These are phyloP conservation scores for Cyberlindnera nakhonratchasimensis DNA, from an alignment of 805 yeast species.

Conservation along the genomic window DNA sequence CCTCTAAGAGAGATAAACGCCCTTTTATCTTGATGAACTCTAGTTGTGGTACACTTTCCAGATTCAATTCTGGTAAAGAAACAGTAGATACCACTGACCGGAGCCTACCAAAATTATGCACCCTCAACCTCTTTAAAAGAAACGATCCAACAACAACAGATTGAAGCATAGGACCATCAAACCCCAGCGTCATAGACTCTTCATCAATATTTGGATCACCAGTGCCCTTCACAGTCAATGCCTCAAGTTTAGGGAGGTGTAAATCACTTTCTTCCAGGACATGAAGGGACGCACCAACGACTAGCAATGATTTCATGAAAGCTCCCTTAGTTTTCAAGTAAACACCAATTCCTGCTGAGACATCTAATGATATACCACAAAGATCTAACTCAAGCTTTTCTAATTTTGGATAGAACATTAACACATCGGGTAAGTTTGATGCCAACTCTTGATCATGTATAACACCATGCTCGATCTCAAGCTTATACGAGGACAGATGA, in stretches of 20 bases:
- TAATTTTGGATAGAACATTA: neutral
- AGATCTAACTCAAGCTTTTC: neutral
- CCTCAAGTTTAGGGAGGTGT: neutral
- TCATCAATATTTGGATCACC: neutral
- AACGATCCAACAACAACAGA: neutral
- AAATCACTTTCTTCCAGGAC: neutral
- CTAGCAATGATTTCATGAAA: neutral
- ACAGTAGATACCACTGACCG: neutral
- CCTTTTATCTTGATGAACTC: neutral
- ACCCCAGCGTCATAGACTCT: neutral
- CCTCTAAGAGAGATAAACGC: neutral
- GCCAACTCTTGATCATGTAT: neutral
- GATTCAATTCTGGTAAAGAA: neutral
- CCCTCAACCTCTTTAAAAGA: neutral
- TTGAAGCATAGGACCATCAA: neutral
- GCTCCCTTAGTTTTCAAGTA: neutral
- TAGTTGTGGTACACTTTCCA: neutral
- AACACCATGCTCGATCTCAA: neutral
- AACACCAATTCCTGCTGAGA: neutral
- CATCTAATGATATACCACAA: neutral
- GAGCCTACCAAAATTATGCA: neutral
- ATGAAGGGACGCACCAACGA: neutral
- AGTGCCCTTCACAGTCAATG: neutral
- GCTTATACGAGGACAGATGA: neutral
- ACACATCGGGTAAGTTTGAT: neutral